Conservation (phyloP, 164 flowering plant species). For the Aristolochia fimbriata region DNA sequence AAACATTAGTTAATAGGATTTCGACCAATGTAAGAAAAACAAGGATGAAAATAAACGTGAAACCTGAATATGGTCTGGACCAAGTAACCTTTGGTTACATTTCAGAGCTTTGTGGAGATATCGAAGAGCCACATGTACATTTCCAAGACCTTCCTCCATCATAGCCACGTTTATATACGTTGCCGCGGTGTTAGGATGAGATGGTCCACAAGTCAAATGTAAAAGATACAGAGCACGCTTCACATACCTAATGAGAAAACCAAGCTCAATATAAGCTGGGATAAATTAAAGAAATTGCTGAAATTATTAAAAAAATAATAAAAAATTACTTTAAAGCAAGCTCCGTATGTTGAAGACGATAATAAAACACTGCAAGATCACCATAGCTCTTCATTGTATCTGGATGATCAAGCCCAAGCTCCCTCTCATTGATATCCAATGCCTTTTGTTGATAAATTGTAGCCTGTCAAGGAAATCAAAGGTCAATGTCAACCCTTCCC, state of each 20-base stretch:
- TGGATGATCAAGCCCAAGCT: slow-evolving; percentile 97
- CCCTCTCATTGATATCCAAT: slow-evolving; percentile 95
- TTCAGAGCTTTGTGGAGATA: slow-evolving; percentile 96
- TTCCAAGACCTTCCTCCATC: slow-evolving; percentile 99
- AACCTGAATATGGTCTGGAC: slow-evolving; percentile 99
- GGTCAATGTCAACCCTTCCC: neutral
- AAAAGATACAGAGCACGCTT: slow-evolving; percentile 90
- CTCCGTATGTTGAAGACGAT: slow-evolving; percentile 96
- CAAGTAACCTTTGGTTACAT: slow-evolving; percentile 91
- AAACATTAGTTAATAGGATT: too few species aligned
- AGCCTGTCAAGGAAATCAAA: slow-evolving; percentile 40
- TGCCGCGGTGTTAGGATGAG: slow-evolving; percentile 99
- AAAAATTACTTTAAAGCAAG: slow-evolving; percentile 85
- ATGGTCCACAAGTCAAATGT: slow-evolving; percentile 97
- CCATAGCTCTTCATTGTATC: slow-evolving; percentile 99
- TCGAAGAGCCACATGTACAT: slow-evolving; percentile 97
- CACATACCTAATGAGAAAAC: slow-evolving; percentile 62
- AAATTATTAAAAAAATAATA: neutral
- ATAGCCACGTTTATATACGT: slow-evolving; percentile 98
- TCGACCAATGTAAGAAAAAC: neutral
- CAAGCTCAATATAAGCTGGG: neutral
- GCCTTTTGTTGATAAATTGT: slow-evolving; percentile 98
- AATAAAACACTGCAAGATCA: slow-evolving; percentile 98
- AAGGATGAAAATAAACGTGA: slow-evolving; percentile 4
- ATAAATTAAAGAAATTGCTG: neutral